Evolutionary conservation across 2,329 filamentous ascomycete species (phyloP).

Genomic region (Penicillium frequentans): DNA sequence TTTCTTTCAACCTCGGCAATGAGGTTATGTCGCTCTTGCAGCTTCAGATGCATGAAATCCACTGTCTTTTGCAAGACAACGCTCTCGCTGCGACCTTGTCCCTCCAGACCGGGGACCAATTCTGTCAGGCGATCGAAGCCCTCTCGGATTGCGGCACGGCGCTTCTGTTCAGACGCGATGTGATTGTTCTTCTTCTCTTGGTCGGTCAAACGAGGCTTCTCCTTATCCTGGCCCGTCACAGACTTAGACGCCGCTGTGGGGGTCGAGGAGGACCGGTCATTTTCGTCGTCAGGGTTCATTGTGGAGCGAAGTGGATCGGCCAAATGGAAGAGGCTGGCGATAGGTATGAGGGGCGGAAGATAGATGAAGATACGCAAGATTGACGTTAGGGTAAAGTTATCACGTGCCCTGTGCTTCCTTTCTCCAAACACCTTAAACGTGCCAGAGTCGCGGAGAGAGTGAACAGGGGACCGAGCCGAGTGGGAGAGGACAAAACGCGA

Average conservation of each 20-base stretch:
- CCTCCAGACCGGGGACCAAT: slow-evolving; percentile 77
- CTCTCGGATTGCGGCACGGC: slow-evolving; percentile 72
- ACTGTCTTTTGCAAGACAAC: slow-evolving; percentile 74
- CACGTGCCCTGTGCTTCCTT: not conserved
- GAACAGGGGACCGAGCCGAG: slow-evolving; percentile 4
- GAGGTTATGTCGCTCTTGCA: slow-evolving; percentile 59
- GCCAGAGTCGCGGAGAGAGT: not conserved
- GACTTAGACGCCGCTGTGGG: slow-evolving; percentile 32
- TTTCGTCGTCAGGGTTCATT: slow-evolving; percentile 29
- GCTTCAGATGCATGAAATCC: slow-evolving; percentile 62
- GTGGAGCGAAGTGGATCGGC: slow-evolving; percentile 3
- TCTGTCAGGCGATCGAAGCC: slow-evolving; percentile 80
- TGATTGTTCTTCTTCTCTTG: slow-evolving; percentile 73
- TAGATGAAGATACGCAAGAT: not conserved
- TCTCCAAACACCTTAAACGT: not conserved
- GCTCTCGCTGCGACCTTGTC: slow-evolving; percentile 81
- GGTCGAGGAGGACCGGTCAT: slow-evolving; percentile 36
- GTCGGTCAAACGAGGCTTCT: slow-evolving; percentile 66
- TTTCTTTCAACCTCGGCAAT: slow-evolving; percentile 59
- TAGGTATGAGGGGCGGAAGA: not conserved
- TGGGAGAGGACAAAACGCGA: slow-evolving; percentile 16
- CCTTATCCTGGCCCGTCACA: slow-evolving; percentile 35
- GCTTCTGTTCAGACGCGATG: slow-evolving; percentile 65
- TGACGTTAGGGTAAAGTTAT: not conserved
- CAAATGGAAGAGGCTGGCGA: not conserved